These are phyloP conservation scores for Agapanthus africanus DNA, from an alignment of 106 monocot genomes.

Conservation along the genomic window DNA sequence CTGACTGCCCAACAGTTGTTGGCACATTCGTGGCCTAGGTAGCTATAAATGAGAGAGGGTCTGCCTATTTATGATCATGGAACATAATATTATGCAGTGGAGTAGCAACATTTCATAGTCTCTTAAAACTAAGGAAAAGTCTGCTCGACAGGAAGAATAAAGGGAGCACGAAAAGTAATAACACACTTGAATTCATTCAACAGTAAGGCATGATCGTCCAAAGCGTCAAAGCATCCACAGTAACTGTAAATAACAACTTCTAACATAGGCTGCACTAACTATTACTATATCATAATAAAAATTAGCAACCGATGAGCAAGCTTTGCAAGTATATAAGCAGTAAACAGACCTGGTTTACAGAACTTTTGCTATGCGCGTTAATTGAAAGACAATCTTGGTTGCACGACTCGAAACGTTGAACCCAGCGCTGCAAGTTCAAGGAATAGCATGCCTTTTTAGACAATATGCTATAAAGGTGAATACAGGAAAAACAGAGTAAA, in stretches of 20 bases:
- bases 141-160: too few species aligned
- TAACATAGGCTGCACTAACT: neutral
- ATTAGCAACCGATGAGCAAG: neutral
- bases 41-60: neutral
- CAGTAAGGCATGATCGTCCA: neutral
- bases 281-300: neutral
- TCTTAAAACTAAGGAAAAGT: too few species aligned
- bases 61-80: too few species aligned
- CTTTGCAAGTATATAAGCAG: neutral
- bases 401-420: slow-evolving; percentile 51
- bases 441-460: neutral
- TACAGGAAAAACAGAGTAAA: neutral
- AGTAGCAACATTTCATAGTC: too few species aligned
- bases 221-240: neutral
- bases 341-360: slow-evolving; percentile 69
- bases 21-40: neutral
- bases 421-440: slow-evolving; percentile 46
- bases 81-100: too few species aligned
- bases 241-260: neutral
- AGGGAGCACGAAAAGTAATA: too few species aligned
- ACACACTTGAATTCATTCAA: too few species aligned
- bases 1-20: neutral
- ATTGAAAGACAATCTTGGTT: slow-evolving; percentile 78
- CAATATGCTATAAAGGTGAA: neutral
- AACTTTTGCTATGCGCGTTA: slow-evolving; percentile 77